Evolutionary conservation across 176 grass and related monocot species (phyloP), one percentile per base, ranked within the genome.

Genomic region (Miscanthus lutarioriparius): DNA sequence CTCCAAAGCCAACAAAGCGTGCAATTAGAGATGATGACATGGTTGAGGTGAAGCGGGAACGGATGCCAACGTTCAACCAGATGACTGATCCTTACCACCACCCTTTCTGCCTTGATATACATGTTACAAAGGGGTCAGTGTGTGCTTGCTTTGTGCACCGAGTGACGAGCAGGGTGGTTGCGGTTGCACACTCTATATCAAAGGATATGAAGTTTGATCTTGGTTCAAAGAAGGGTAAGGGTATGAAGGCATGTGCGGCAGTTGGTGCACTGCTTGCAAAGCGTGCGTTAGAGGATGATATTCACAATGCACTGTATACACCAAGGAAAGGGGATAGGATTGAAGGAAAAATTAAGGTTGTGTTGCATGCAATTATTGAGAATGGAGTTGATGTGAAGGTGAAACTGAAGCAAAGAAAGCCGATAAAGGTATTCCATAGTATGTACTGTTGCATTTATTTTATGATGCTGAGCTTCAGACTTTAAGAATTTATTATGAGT

Each of bases 121-220:
- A 91, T 83, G 68, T 94, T 40, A 87, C 89, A 0, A 94, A 94
- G 77, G 92, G 92, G 63, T 94, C 92, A 2, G 92, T 91, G 62
- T 87, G 92, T 36, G 92, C 92, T 85, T 94, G 92, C 53, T 87
- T 94, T 35, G 84, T 94, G 62, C 92, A 94, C 49, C 74, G 92
- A 53, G 74, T 90, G 54, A 94, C 89, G 35, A 89, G 92, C 85
- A 87, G 80, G 79, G 92, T 94, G 68, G 92, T 91, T 16, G 39
- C 82, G 0, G 92, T 94, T 16, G 87, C 92, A 2, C 92, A 94
- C 72, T 94, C 92, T 17, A 94, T 94, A 78, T 94, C 92, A 1
- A 94, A 91, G 77, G 92, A 94, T 56, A 94, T 94, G 89, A 94
- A 89, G 70, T 91, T 89, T 86, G 87, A 94, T 82, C 25, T 94